Conservation (phyloP, 768 basidiomycete genomes). For the Tephrocybe sp. region DNA sequence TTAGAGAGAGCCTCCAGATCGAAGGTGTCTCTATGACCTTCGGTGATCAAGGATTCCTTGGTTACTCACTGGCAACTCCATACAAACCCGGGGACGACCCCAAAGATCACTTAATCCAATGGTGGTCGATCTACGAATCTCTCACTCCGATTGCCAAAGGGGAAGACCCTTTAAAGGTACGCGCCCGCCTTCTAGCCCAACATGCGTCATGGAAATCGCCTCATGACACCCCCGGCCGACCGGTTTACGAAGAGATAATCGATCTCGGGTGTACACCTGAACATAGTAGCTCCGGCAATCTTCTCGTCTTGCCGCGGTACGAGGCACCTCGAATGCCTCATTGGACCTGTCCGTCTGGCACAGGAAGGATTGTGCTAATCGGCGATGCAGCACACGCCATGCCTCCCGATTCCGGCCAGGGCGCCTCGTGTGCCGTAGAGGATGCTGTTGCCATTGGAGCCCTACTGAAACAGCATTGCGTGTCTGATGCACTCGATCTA, state of each 20-base stretch:
- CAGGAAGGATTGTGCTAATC: slow-evolving; percentile 36
- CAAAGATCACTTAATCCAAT: slow-evolving; percentile 27
- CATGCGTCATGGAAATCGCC: slow-evolving; percentile 36
- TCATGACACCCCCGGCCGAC: slow-evolving; percentile 24
- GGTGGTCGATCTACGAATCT: slow-evolving; percentile 43
- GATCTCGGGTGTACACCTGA: slow-evolving; percentile 26
- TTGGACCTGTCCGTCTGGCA: slow-evolving; percentile 30
- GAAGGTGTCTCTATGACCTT: slow-evolving; percentile 39
- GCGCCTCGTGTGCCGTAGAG: slow-evolving; percentile 40
- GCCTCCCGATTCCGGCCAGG: slow-evolving; percentile 43
- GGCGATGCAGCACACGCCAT: slow-evolving; percentile 47
- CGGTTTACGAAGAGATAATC: slow-evolving; percentile 27
- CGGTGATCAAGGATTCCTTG: slow-evolving; percentile 37
- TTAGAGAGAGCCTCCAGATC: slow-evolving; percentile 26
- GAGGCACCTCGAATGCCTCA: slow-evolving; percentile 33
- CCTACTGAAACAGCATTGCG: slow-evolving; percentile 32
- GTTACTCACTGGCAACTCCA: slow-evolving; percentile 29
- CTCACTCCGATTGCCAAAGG: slow-evolving; percentile 24
- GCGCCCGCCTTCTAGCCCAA: slow-evolving; percentile 28
- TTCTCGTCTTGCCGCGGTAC: slow-evolving; percentile 38
- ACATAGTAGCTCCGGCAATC: slow-evolving; percentile 13
- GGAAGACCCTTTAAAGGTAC: slow-evolving; percentile 22
- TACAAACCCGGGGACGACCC: slow-evolving; percentile 7
- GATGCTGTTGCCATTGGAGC: slow-evolving; percentile 37
- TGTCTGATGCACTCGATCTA: slow-evolving; percentile 6